Evolutionary conservation across 805 yeast species (phyloP).

Genomic region (Pichia sporocuriosa): DNA sequence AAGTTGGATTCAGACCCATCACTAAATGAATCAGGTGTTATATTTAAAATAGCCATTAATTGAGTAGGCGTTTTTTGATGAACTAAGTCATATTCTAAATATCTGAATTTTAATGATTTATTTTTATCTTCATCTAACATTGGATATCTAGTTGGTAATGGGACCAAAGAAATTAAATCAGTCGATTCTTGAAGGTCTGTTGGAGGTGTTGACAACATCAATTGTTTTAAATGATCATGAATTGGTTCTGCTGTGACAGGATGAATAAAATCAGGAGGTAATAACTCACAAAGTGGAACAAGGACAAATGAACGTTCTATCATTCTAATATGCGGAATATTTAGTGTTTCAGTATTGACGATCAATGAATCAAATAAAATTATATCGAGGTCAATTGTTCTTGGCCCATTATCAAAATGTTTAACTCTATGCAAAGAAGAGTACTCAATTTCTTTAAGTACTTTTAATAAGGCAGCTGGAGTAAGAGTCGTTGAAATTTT

Average conservation of each 20-base stretch:
- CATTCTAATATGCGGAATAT: conserved; percentile 83
- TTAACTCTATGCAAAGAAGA: conserved; percentile 64
- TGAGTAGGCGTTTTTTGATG: conserved; percentile 44
- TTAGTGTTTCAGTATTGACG: conserved; percentile 50
- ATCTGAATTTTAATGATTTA: conserved; percentile 18
- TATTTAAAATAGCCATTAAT: conserved; percentile 82
- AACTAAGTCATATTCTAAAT: conserved; percentile 39
- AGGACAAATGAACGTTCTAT: conserved; percentile 86
- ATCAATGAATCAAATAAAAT: conserved; percentile 58
- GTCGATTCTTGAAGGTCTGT: conserved; percentile 43
- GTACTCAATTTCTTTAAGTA: conserved; percentile 74
- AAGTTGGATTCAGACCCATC: conserved; percentile 62
- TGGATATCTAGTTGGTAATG: conserved; percentile 26
- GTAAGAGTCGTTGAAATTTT: conserved; percentile 51
- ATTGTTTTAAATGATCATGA: conserved; percentile 54
- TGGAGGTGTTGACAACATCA: conserved; percentile 15
- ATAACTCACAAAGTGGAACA: conserved; percentile 78
- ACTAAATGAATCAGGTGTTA: conserved; percentile 92
- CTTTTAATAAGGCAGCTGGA: conserved; percentile 58
- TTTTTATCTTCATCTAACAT: conserved; percentile 11
- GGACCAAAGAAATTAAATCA: conserved; percentile 43
- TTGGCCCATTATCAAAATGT: conserved; percentile 82
- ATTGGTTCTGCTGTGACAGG: conserved; percentile 85
- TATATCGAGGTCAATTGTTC: conserved; percentile 86
- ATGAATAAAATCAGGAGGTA: conserved; percentile 60